Conservation (phyloP, 768 basidiomycete species). For the Mrakia frigida region DNA sequence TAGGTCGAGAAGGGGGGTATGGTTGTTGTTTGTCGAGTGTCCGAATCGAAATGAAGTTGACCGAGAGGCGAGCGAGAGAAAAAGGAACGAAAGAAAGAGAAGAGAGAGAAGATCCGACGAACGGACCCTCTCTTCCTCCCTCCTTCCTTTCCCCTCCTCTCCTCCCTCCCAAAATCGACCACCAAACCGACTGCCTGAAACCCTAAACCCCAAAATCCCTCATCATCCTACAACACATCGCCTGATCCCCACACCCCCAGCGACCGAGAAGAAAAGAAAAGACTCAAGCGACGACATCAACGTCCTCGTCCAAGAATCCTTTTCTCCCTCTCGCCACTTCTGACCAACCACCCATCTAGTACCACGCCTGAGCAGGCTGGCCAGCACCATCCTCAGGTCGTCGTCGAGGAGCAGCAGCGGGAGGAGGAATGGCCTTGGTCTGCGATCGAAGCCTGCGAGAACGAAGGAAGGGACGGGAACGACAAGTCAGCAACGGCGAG, state of each 20-base stretch:
- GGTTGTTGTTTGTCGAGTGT: not conserved
- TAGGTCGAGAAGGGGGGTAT: constrained; percentile 1
- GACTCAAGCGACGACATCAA: not conserved
- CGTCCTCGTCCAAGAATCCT: not conserved
- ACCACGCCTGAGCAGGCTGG: constrained; percentile 28
- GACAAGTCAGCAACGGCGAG: not conserved
- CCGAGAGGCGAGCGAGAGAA: not conserved
- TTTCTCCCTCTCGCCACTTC: not conserved
- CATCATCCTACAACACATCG: not conserved
- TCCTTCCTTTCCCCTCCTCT: not conserved
- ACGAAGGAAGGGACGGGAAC: not conserved
- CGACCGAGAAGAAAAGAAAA: constrained; percentile 2
- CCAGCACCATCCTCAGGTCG: constrained; percentile 9
- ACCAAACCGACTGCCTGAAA: constrained; percentile 12
- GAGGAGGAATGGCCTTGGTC: constrained; percentile 30
- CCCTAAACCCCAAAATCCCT: not conserved
- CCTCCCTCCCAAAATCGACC: not conserved
- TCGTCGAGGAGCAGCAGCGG: constrained; percentile 22
- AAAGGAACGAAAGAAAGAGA: not conserved
- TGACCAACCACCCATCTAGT: constrained; percentile 5
- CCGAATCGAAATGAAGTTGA: not conserved
- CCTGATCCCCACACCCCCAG: not conserved
- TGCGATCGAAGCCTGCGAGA: constrained; percentile 25
- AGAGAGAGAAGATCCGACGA: not conserved
- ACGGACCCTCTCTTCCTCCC: not conserved